Conservation (phyloP, 2,329 filamentous ascomycete genomes). For the Curvularia sp. region DNA sequence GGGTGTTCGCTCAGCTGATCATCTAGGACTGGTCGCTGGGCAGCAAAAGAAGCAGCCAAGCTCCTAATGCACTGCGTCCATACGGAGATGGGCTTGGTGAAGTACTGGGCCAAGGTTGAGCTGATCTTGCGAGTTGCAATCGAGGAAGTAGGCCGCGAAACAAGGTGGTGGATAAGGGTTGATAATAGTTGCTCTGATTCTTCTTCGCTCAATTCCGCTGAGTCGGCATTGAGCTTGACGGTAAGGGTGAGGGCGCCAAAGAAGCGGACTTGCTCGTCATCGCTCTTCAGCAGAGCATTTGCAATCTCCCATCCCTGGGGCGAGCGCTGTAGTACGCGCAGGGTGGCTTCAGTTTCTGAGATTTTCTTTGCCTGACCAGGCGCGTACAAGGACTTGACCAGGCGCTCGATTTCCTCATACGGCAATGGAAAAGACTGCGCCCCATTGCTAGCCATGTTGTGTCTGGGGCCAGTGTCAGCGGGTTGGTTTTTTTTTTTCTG, state of each 20-base stretch:
- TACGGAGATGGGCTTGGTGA: slow-evolving; percentile 70
- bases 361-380: slow-evolving; percentile 56
- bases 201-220: slow-evolving; percentile 54
- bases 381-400: slow-evolving; percentile 61
- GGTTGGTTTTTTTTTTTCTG: not conserved
- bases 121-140: slow-evolving; percentile 77
- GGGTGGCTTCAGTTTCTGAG: slow-evolving; percentile 69
- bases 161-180: slow-evolving; percentile 47
- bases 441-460: slow-evolving; percentile 32
- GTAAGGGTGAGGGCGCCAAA: slow-evolving; percentile 93
- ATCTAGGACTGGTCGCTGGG: slow-evolving; percentile 57
- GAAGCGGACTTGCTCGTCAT: slow-evolving; percentile 81
- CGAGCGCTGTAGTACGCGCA: slow-evolving; percentile 81
- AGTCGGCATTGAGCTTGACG: slow-evolving; percentile 92
- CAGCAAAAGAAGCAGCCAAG: slow-evolving; percentile 65
- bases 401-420: slow-evolving; percentile 49
- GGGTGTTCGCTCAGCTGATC: slow-evolving; percentile 56
- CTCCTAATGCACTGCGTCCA: slow-evolving; percentile 73
- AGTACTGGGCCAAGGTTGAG: slow-evolving; percentile 78
- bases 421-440: slow-evolving; percentile 36
- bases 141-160: slow-evolving; percentile 53
- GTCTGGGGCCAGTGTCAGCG: not conserved
- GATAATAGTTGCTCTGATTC: slow-evolving; percentile 46
- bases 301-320: slow-evolving; percentile 86
- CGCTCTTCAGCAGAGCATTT: slow-evolving; percentile 72